phyloP scores from a whole-genome alignment of 768 basidiomycete genomes.

The Pholiota microspora region DNA sequence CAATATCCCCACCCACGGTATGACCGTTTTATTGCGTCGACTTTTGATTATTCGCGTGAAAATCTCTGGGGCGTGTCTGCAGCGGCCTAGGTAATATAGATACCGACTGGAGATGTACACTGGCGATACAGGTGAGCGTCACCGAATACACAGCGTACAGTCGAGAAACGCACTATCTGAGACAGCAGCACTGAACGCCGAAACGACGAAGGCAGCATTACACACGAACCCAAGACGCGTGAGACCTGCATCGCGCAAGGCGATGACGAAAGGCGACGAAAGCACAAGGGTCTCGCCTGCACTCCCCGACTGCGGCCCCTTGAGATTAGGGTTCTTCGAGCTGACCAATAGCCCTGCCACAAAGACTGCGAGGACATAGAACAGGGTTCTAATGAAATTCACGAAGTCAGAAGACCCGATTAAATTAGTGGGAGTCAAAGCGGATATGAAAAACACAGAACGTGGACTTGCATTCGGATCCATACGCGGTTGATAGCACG shows the following conservation, averaged over 20 bases:
- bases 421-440: no score
- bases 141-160: background rate
- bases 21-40: constrained; percentile 9
- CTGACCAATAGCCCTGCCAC: constrained; percentile 37
- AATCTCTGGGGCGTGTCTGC: constrained; percentile 14
- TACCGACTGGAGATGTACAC: constrained; percentile 16
- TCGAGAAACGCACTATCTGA: constrained; percentile 12
- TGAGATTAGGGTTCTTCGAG: constrained; percentile 28
- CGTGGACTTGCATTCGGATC: constrained; percentile 17
- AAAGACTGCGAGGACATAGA: constrained; percentile 31
- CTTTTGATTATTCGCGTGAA: constrained; percentile 12
- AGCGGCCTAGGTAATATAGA: constrained; percentile 17
- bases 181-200: constrained; percentile 17
- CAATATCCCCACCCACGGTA: constrained; percentile 15
- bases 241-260: constrained; percentile 42
- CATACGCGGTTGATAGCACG: constrained; percentile 18
- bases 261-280: constrained; percentile 41
- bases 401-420: background rate
- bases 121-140: background rate
- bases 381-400: constrained; percentile 18
- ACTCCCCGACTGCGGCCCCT: constrained; percentile 13
- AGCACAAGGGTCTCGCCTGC: constrained; percentile 24
- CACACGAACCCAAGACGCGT: constrained; percentile 41
- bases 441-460: constrained; percentile 9
- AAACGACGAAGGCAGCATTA: constrained; percentile 23